Percentiles rank a stretch among this genome's conserved stretches.
phyloP scores from a whole-genome alignment of 2,329 filamentous ascomycete genomes.

The Sclerotinia subarctica region DNA sequence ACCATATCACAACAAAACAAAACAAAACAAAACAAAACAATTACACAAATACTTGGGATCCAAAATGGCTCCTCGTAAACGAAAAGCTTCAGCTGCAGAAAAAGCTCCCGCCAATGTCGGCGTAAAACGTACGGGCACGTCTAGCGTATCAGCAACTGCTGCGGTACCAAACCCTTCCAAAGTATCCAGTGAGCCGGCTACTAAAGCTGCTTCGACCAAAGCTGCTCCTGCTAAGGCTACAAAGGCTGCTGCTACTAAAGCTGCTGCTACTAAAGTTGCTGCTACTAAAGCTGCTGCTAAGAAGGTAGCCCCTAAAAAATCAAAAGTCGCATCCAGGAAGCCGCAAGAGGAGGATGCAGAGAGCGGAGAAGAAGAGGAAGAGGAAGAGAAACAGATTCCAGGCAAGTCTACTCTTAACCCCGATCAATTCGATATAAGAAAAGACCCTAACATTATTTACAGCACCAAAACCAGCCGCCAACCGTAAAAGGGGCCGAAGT shows the following conservation, averaged over 20 bases:
- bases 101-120: constrained; percentile 4
- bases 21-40: not conserved
- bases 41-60: not conserved
- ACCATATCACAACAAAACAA: too few relatives aligned
- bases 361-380: not conserved
- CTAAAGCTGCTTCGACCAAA: not conserved
- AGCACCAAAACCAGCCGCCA: not conserved
- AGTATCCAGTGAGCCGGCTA: not conserved
- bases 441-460: not conserved
- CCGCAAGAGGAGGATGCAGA: not conserved
- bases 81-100: not conserved
- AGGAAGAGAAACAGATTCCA: not conserved
- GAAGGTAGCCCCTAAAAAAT: not conserved
- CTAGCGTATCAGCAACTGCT: not conserved
- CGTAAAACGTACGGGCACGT: constrained; percentile 1
- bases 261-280: not conserved
- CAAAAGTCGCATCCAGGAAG: not conserved
- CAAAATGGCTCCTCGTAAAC: constrained; percentile 4
- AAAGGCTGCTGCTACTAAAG: not conserved
- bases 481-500: not conserved
- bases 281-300: not conserved
- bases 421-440: not conserved
- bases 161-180: not conserved
- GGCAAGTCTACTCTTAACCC: not conserved
- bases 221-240: not conserved